These are phyloP conservation scores for Sclerotinia subarctica DNA, from an alignment of 2,329 filamentous ascomycete species.

Conservation along the genomic window DNA sequence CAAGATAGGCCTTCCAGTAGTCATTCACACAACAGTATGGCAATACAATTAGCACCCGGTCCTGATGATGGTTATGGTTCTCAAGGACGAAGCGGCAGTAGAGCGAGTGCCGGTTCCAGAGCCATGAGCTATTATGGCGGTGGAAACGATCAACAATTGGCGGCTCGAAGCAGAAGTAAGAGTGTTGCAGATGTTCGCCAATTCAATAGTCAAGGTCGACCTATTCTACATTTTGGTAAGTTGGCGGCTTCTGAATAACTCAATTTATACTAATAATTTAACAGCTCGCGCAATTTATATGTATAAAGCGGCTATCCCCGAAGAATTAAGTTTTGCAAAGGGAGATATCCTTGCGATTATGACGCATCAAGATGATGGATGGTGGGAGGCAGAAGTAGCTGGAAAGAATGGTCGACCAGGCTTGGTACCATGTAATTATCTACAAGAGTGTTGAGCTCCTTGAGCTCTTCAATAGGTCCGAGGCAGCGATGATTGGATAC, in stretches of 20 bases:
- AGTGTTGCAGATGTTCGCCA: conserved; percentile 80
- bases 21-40: conserved; percentile 47
- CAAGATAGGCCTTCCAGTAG: conserved; percentile 20
- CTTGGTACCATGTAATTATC: conserved; percentile 66
- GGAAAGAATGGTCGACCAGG: conserved; percentile 59
- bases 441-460: conserved; percentile 41
- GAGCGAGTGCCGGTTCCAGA: conserved; percentile 47
- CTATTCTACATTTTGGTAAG: conserved; percentile 93
- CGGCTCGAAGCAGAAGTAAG: conserved; percentile 64
- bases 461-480: conserved; percentile 24
- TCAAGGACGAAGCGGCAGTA: conserved; percentile 48
- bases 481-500: conserved; percentile 2
- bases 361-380: conserved; percentile 92
- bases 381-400: conserved; percentile 97
- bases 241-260: conserved; percentile 30
- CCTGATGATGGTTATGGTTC: conserved; percentile 59
- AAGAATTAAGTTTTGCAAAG: conserved; percentile 89
- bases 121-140: conserved; percentile 55
- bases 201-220: conserved; percentile 79
- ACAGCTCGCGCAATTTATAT: conserved; percentile 89
- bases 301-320: conserved; percentile 91
- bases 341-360: conserved; percentile 87
- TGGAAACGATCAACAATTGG: conserved; percentile 36
- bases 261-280: conserved; percentile 29
- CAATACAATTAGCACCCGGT: conserved; percentile 60